Conservation (phyloP, 2,329 filamentous ascomycete genomes). For the Penicillium concentricum region DNA sequence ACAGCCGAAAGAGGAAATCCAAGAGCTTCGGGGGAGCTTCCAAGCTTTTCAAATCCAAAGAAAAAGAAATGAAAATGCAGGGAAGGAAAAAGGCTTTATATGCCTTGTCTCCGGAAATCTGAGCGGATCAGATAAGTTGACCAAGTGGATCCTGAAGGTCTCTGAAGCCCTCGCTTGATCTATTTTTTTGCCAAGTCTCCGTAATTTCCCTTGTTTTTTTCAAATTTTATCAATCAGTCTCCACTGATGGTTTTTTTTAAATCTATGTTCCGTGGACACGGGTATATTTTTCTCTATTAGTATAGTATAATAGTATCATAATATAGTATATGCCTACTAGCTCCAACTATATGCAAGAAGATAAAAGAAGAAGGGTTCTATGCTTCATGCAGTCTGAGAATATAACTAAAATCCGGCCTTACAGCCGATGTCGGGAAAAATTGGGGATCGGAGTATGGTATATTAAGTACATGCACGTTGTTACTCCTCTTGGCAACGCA, state of each 20-base stretch:
- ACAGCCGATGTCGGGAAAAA: conserved; percentile 11
- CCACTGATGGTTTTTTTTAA: not conserved
- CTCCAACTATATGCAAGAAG: not conserved
- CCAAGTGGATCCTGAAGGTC: conserved; percentile 14
- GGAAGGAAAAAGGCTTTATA: conserved; percentile 6
- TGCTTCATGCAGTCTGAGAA: not conserved
- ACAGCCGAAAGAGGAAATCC: not conserved
- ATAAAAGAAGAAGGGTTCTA: not conserved
- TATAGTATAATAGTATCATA: too few relatives aligned
- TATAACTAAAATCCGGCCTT: not conserved
- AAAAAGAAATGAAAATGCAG: not conserved
- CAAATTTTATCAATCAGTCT: conserved; percentile 27
- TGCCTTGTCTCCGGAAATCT: not conserved
- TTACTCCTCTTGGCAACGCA: conserved; percentile 1
- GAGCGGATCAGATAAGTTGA: conserved; percentile 29
- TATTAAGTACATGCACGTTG: not conserved
- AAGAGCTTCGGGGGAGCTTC: not conserved
- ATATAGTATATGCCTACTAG: too few relatives aligned
- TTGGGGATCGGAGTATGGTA: not conserved
- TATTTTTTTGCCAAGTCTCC: conserved; percentile 5
- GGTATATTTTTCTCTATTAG: too few relatives aligned
- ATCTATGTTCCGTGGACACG: too few relatives aligned
- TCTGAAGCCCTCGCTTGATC: conserved; percentile 7
- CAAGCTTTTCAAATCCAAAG: conserved; percentile 6
- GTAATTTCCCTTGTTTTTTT: conserved; percentile 13